Percentiles rank a stretch among this genome's conserved stretches.
These are phyloP conservation scores for Hypoxylon sp. DNA, from an alignment of 2,329 filamentous ascomycete species.

Conservation along the genomic window DNA sequence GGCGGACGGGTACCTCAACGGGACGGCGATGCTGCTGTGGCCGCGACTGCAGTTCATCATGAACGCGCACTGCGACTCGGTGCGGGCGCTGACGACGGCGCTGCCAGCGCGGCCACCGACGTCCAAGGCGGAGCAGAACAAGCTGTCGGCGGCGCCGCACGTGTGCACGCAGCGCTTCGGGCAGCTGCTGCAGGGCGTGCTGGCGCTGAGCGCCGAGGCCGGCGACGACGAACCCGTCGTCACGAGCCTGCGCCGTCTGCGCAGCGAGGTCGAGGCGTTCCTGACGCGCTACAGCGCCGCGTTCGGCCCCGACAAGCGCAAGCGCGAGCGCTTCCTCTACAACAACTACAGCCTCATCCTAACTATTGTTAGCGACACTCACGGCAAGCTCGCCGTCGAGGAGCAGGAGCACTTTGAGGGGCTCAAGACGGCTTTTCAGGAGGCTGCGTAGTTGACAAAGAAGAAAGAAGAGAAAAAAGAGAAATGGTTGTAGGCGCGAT, in stretches of 20 bases:
- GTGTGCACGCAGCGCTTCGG: constrained; percentile 94
- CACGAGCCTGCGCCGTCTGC: constrained; percentile 77
- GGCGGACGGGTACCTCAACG: constrained; percentile 91
- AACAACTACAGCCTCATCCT: constrained; percentile 97
- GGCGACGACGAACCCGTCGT: constrained; percentile 94
- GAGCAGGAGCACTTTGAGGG: constrained; percentile 78
- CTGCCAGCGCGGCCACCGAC: constrained; percentile 56
- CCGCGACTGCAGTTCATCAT: constrained; percentile 93
- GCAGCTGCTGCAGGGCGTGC: constrained; percentile 85
- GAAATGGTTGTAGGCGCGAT: not conserved
- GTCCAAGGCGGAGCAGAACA: constrained; percentile 61
- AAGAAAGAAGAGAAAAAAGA: too few relatives aligned
- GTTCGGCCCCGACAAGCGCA: constrained; percentile 77
- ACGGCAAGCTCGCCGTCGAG: constrained; percentile 76
- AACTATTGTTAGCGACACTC: constrained; percentile 84
- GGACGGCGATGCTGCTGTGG: constrained; percentile 95
- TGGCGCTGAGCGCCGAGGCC: constrained; percentile 84
- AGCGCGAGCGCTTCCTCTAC: constrained; percentile 85
- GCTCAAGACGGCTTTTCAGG: constrained; percentile 66
- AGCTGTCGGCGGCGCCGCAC: constrained; percentile 83
- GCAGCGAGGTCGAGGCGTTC: constrained; percentile 84
- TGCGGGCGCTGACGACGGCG: constrained; percentile 68
- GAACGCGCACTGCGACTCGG: constrained; percentile 89
- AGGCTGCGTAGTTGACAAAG: constrained; percentile 53
- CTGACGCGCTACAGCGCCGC: constrained; percentile 77